Evolutionary conservation across 768 basidiomycete genomes (phyloP), one percentile per base, ranked within the genome.

Genomic region (Stropharia rugosoannulata): DNA sequence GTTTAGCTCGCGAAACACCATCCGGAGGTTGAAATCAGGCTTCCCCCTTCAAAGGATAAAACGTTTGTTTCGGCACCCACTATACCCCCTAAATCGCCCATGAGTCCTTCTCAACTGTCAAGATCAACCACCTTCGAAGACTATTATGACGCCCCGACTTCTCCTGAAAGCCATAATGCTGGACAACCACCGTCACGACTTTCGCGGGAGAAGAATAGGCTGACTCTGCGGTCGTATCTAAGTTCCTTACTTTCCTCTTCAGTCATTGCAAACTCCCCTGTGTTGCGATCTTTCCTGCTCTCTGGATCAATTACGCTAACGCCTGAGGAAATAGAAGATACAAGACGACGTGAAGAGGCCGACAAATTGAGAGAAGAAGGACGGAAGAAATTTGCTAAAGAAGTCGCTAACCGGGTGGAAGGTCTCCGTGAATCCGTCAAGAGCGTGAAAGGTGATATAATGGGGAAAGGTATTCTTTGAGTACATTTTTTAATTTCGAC

Each of bases 181-280:
- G 51, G 51, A 16, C 39, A 56, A 10, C 32, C 64, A 22, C 68
- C 75, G 25, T 76, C 79, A 18, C 84, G 85, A 35, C 78, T 96
- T 18, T 78, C 93, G 1, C 79, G 97, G 22, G 97, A 99, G 70
- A 96, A 95, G 80, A 99, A 99, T 64, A 79, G 97, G 12, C 77
- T 99, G 4, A 98, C 97, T 0, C 82, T 99, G 15, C 85, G 97
- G 16, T 87, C 94, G 0, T 98, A 98, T 71, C 80, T 99, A n/a
- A 89, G 92, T 60, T 70, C 84, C 1, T 75, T 99, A 27, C 77
- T 98, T 52, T 70, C 83, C 19, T 84, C 84, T 1, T 82, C 86
- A 0, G 76, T 78, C 18, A 79, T 97, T n/a, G 87, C 89, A 4
- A 87, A 89, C 42, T 93, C 93, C 0, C 89, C 93, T 4, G 90